Conservation (phyloP, 495 filamentous ascomycete species). For the Umbilicaria muhlenbergii region DNA sequence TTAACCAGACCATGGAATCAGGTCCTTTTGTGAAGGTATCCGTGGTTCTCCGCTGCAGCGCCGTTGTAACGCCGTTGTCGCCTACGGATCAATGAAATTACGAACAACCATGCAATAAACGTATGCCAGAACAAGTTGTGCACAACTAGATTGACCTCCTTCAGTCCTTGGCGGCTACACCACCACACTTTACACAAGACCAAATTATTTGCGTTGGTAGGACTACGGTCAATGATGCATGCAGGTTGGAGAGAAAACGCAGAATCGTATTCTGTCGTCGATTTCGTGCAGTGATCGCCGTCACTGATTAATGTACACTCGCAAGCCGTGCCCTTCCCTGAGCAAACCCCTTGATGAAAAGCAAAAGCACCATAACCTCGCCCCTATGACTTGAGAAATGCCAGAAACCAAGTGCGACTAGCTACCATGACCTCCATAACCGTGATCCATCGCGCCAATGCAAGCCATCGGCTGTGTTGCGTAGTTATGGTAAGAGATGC, state of each 20-base stretch:
- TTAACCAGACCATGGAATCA: no score
- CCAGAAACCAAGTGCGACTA: background rate
- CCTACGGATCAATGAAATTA: no score
- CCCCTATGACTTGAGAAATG: conserved; percentile 2
- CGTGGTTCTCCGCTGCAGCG: no score
- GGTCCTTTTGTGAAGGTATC: no score
- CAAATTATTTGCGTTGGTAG: no score
- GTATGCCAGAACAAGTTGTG: no score
- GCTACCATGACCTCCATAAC: conserved; percentile 9
- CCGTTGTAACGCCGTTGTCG: no score
- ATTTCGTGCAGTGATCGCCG: conserved; percentile 6
- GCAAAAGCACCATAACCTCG: conserved; percentile 5
- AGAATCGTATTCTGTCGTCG: conserved; percentile 5
- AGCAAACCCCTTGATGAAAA: conserved; percentile 10
- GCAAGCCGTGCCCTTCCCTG: conserved; percentile 9
- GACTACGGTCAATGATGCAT: no score
- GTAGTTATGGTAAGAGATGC: background rate
- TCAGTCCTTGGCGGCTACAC: no score
- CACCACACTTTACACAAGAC: no score
- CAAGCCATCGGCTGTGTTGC: background rate
- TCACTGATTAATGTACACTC: conserved; percentile 17
- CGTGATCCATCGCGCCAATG: background rate
- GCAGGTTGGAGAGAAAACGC: background rate
- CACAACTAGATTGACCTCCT: no score
- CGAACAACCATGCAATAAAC: no score